Conservation (phyloP, 2,329 filamentous ascomycete species). For the Neoarthrinium moseri region DNA sequence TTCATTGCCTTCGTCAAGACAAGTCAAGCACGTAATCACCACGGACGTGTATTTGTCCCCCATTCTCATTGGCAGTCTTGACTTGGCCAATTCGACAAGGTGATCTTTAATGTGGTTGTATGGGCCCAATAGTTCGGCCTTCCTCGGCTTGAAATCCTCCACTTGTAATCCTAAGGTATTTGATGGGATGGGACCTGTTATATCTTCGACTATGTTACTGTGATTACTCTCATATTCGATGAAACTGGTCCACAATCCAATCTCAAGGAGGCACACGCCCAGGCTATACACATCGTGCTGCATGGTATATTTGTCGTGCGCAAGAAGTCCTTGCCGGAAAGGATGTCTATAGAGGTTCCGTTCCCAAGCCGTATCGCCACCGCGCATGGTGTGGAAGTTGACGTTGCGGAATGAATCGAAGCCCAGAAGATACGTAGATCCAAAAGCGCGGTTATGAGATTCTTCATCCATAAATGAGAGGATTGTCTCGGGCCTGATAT, state of each 20-base stretch:
- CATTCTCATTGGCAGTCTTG: constrained; percentile 18
- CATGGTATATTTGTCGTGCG: constrained; percentile 18
- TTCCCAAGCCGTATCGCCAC: constrained; percentile 14
- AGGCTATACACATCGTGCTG: constrained; percentile 52
- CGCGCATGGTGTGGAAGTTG: constrained; percentile 8
- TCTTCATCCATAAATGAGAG: not conserved
- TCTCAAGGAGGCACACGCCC: constrained; percentile 47
- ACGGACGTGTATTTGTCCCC: constrained; percentile 24
- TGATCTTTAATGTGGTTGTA: constrained; percentile 8
- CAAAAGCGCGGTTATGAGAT: not conserved
- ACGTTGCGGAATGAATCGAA: constrained; percentile 14
- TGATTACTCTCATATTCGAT: constrained; percentile 12
- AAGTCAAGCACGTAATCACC: constrained; percentile 29
- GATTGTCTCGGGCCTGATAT: constrained; percentile 10
- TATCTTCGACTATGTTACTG: no score
- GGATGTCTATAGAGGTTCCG: constrained; percentile 19
- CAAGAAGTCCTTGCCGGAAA: constrained; percentile 10
- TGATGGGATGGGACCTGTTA: not conserved
- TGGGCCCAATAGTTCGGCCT: no score
- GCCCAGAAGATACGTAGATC: constrained; percentile 10
- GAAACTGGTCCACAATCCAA: constrained; percentile 40
- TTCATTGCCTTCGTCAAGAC: constrained; percentile 25
- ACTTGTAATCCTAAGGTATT: not conserved
- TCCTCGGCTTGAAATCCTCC: no score
- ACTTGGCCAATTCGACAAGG: constrained; percentile 4